phyloP scores from a whole-genome alignment of 306 rosid species.

The Prunus davidiana region DNA sequence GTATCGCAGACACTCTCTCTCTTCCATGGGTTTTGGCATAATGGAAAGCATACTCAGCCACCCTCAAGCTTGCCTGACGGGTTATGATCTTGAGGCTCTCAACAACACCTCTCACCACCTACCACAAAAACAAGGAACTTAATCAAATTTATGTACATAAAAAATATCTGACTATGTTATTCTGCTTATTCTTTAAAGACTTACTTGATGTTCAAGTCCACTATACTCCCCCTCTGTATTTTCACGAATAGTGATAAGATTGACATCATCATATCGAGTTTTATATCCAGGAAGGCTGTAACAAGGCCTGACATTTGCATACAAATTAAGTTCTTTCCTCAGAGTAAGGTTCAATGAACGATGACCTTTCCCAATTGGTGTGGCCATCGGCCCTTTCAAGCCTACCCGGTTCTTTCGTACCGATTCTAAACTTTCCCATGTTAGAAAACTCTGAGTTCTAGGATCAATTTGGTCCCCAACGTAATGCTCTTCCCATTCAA shows the following conservation, averaged over 20 bases:
- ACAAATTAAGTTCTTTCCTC: conserved; percentile 91
- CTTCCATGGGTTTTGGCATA: conserved; percentile 95
- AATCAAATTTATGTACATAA: conserved; percentile 21
- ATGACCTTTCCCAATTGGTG: conserved; percentile 97
- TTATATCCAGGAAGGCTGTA: conserved; percentile 93
- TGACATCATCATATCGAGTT: conserved; percentile 83
- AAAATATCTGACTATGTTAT: conserved; percentile 4
- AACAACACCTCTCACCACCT: conserved; percentile 99
- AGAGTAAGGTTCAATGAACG: conserved; percentile 96
- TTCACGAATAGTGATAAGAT: conserved; percentile 96
- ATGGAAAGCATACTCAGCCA: conserved; percentile 98
- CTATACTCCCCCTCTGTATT: conserved; percentile 97
- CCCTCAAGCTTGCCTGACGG: conserved; percentile 97
- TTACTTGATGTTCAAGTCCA: conserved; percentile 99
- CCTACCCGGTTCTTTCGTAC: conserved; percentile 78
- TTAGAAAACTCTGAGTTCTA: conserved; percentile 84
- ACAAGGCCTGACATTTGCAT: conserved; percentile 97
- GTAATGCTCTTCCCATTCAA: conserved; percentile 97
- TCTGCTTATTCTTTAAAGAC: conserved; percentile 2
- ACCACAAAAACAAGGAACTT: conserved; percentile 25
- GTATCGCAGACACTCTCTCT: conserved; percentile 94
- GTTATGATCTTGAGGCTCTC: conserved; percentile 98
- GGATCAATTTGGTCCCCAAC: conserved; percentile 81
- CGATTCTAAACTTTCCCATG: conserved; percentile 98
- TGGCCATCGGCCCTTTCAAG: conserved; percentile 99